Conservation (phyloP, 768 basidiomycete species). For the Brasilioporus rufonigricans region DNA sequence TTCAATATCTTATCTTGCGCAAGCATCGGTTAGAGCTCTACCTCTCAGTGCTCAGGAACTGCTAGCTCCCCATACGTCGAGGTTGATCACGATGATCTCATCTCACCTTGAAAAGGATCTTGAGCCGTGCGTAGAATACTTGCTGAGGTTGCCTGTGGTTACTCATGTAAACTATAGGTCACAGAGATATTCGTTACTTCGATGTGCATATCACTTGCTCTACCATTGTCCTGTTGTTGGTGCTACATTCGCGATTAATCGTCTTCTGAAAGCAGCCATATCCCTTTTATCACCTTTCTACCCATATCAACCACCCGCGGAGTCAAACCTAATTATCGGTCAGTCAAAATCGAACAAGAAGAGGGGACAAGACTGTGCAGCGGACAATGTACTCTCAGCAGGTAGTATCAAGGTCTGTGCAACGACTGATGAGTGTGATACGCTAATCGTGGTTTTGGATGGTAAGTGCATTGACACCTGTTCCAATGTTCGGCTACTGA, state of each 20-base stretch:
- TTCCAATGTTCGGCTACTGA: not conserved
- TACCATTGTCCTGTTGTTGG: conserved; percentile 43
- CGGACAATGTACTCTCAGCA: conserved; percentile 65
- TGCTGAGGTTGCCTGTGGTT: not conserved
- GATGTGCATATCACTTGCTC: conserved; percentile 43
- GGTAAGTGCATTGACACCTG: conserved; percentile 40
- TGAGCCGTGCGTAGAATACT: conserved; percentile 40
- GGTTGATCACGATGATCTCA: conserved; percentile 49
- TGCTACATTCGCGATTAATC: conserved; percentile 46
- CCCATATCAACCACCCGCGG: conserved; percentile 35
- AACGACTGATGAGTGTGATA: conserved; percentile 48
- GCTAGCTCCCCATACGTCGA: conserved; percentile 54
- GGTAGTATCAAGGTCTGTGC: conserved; percentile 47
- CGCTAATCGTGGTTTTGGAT: conserved; percentile 52
- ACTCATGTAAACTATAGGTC: conserved; percentile 23
- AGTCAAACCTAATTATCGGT: conserved; percentile 20
- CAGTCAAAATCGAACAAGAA: conserved; percentile 62
- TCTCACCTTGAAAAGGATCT: conserved; percentile 61
- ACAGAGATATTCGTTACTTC: conserved; percentile 45
- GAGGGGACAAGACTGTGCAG: conserved; percentile 67
- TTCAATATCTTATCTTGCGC: conserved; percentile 1
- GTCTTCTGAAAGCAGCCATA: conserved; percentile 55
- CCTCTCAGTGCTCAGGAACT: conserved; percentile 48
- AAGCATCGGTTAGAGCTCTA: not conserved
- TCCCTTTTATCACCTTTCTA: conserved; percentile 49